These are phyloP conservation scores for Emmonsiellopsis sp. DNA, from an alignment of 2,329 filamentous ascomycete genomes.

Conservation along the genomic window DNA sequence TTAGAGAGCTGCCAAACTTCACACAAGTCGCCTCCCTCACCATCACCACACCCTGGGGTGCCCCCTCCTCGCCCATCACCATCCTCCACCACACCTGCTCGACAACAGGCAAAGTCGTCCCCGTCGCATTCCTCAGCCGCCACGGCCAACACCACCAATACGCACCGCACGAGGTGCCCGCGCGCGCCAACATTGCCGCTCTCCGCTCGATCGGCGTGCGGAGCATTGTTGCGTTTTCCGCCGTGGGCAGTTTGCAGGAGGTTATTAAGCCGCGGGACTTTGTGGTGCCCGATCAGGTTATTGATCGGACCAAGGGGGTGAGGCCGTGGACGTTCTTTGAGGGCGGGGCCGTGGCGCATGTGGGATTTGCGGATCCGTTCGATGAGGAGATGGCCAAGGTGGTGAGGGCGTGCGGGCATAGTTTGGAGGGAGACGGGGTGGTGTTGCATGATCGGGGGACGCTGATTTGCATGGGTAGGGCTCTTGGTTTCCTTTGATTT, in stretches of 20 bases:
- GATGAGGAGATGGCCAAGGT: conserved; percentile 67
- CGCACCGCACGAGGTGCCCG: conserved; percentile 89
- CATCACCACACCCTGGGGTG: conserved; percentile 78
- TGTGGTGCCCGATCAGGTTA: conserved; percentile 89
- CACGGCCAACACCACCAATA: conserved; percentile 84
- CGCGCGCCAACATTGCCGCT: conserved; percentile 96
- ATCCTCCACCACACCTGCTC: conserved; percentile 80
- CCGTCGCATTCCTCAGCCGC: conserved; percentile 83
- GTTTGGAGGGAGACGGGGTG: conserved; percentile 74
- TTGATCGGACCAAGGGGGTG: conserved; percentile 93
- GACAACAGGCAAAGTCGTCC: conserved; percentile 50
- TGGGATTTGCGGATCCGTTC: conserved; percentile 93
- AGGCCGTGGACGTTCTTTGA: conserved; percentile 90
- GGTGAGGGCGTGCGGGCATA: conserved; percentile 66
- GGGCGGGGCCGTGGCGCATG: conserved; percentile 76
- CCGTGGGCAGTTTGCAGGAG: conserved; percentile 86
- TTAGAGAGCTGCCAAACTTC: conserved; percentile 79
- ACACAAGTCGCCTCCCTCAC: conserved; percentile 70
- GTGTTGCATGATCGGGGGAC: conserved; percentile 75
- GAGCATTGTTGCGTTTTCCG: conserved; percentile 86
- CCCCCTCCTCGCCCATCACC: conserved; percentile 64
- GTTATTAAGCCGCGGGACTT: conserved; percentile 94
- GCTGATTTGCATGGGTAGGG: conserved; percentile 79
- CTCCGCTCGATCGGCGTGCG: conserved; percentile 81
- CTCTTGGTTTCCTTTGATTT: background rate